Evolutionary conservation across 305 asterid genomes (phyloP).

Genomic region (Fraxinus floribunda): DNA sequence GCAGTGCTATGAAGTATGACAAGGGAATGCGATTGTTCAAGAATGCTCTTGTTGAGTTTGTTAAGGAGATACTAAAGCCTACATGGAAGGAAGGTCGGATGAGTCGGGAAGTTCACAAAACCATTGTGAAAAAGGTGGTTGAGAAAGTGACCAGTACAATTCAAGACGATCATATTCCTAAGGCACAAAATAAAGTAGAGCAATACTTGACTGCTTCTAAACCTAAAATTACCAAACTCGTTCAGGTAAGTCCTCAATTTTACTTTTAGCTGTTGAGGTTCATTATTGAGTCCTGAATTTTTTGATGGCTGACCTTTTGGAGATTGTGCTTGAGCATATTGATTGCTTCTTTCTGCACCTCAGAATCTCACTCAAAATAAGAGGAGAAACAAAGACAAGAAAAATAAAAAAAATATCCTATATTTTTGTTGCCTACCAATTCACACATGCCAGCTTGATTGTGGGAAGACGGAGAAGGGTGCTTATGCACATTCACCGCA

Average conservation of each 20-base stretch:
- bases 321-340: neutral
- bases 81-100: slow-evolving; percentile 90
- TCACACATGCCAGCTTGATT: neutral
- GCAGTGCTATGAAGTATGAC: slow-evolving; percentile 62
- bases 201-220: slow-evolving; percentile 71
- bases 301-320: slow-evolving; percentile 1
- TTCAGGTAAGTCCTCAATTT: slow-evolving; percentile 52
- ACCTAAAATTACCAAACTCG: slow-evolving; percentile 83
- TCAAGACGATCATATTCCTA: slow-evolving; percentile 71
- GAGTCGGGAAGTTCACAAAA: slow-evolving; percentile 92
- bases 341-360: neutral
- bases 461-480: neutral
- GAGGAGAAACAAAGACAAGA: neutral
- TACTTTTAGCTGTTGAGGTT: neutral
- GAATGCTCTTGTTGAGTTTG: slow-evolving; percentile 76
- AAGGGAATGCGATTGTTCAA: slow-evolving; percentile 74
- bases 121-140: slow-evolving; percentile 90
- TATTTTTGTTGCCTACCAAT: neutral
- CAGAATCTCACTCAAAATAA: neutral
- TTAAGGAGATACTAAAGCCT: slow-evolving; percentile 87
- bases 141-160: slow-evolving; percentile 77
- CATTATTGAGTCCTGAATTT: slow-evolving; percentile 4
- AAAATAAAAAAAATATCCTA: neutral
- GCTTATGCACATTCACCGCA: neutral
- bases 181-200: slow-evolving; percentile 71